Percentiles rank a stretch among this genome's conserved stretches.
Conservation (phyloP, 352 stramenopile genomes). For the Phytophthora chlamydospora region DNA sequence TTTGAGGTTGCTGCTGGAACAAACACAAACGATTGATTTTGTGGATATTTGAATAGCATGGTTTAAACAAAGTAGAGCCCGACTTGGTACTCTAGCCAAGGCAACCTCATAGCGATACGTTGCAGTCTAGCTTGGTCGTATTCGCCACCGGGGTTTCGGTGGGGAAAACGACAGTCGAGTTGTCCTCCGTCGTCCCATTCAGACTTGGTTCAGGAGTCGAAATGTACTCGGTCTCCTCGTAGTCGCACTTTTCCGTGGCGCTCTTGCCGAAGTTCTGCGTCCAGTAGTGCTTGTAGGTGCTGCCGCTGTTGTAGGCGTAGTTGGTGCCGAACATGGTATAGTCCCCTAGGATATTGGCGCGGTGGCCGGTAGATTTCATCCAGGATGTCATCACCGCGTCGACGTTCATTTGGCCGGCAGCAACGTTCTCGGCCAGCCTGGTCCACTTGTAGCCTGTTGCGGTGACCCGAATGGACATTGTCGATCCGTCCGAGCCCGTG, state of each 20-base stretch:
- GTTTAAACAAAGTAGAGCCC: too few relatives aligned
- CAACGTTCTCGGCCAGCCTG: slow-evolving; percentile 53
- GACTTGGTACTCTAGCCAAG: background rate
- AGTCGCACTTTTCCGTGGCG: slow-evolving; percentile 3
- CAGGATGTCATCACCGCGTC: slow-evolving; percentile 48
- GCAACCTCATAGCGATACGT: background rate
- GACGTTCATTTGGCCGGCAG: slow-evolving; percentile 48
- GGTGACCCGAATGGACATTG: slow-evolving; percentile 37
- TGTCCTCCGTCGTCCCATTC: slow-evolving; percentile 12
- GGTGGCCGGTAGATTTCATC: slow-evolving; percentile 58
- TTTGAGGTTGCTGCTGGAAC: background rate
- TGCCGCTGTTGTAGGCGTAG: slow-evolving; percentile 32
- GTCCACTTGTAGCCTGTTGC: slow-evolving; percentile 45
- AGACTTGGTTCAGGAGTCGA: slow-evolving; percentile 4
- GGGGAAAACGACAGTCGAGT: slow-evolving; percentile 2
- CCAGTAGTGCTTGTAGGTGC: slow-evolving; percentile 55
- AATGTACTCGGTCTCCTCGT: slow-evolving; percentile 26
- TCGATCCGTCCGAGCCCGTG: slow-evolving; percentile 47
- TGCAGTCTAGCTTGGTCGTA: background rate
- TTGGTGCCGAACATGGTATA: slow-evolving; percentile 41
- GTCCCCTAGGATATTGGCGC: slow-evolving; percentile 42
- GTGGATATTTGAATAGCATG: too few relatives aligned
- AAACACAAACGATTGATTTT: background rate
- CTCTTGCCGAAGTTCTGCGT: slow-evolving; percentile 47
- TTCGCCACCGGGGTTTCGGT: slow-evolving; percentile 2